These are phyloP conservation scores for Phaeolepiota aurea DNA, from an alignment of 768 basidiomycete species.

Conservation along the genomic window DNA sequence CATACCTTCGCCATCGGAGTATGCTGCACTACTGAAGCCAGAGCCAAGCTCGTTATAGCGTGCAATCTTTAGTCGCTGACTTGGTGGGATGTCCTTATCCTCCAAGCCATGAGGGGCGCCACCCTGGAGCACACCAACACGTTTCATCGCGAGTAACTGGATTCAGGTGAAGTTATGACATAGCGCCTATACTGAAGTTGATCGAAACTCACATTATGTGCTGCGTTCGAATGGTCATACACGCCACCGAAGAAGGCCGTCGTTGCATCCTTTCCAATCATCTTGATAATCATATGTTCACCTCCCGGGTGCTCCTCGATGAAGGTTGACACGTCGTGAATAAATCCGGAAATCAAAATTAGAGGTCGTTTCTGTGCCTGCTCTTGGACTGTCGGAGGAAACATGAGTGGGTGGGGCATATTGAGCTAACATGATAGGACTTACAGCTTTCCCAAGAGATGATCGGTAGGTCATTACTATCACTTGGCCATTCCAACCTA, in stretches of 20 bases:
- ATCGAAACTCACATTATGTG: constrained; percentile 65
- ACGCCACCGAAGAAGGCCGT: constrained; percentile 93
- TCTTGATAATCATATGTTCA: constrained; percentile 71
- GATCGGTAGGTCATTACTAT: constrained; percentile 68
- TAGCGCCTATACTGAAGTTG: too few species aligned
- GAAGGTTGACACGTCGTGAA: constrained; percentile 82
- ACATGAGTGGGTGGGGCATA: constrained; percentile 3
- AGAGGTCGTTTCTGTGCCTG: constrained; percentile 75
- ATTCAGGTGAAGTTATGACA: too few species aligned
- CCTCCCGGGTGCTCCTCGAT: constrained; percentile 91
- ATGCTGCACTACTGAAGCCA: constrained; percentile 45
- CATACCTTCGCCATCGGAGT: constrained; percentile 51
- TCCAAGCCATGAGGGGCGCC: constrained; percentile 51
- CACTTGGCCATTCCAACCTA: constrained; percentile 69
- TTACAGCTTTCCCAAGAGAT: constrained; percentile 83
- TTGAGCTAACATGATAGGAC: constrained; percentile 13
- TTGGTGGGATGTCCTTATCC: constrained; percentile 63
- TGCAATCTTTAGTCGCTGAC: constrained; percentile 63
- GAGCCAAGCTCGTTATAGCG: constrained; percentile 54
- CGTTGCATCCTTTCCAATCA: constrained; percentile 87
- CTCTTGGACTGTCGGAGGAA: constrained; percentile 49
- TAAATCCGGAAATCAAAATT: constrained; percentile 85
- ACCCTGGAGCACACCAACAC: constrained; percentile 55
- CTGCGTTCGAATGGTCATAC: constrained; percentile 83
- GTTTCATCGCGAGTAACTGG: constrained; percentile 55